Conservation (phyloP, 768 basidiomycete species). For the Lactifluus echinatus region DNA sequence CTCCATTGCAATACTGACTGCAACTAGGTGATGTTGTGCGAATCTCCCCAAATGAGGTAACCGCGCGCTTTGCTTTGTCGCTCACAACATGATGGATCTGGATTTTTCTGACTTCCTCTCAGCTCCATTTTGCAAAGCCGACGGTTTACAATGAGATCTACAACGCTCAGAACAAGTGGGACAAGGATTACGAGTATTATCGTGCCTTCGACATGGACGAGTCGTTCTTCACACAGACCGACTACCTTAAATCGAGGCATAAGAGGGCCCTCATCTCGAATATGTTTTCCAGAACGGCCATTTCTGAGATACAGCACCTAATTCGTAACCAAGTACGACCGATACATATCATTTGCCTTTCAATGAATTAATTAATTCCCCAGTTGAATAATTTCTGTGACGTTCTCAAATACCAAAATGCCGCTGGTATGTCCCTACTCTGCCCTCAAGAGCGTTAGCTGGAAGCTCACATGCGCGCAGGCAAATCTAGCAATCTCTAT, state of each 20-base stretch:
- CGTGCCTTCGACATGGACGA: conserved; percentile 30
- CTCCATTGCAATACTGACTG: background rate
- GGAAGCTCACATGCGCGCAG: background rate
- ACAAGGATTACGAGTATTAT: conserved; percentile 34
- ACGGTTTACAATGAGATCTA: conserved; percentile 13
- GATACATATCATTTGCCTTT: background rate
- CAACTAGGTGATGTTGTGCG: conserved; percentile 8
- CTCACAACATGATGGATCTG: background rate
- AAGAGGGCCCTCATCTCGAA: conserved; percentile 29
- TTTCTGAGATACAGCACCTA: conserved; percentile 30
- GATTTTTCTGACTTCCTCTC: background rate
- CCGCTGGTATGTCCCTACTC: background rate
- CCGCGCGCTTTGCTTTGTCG: no score
- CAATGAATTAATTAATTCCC: background rate
- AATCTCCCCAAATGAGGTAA: conserved; percentile 14
- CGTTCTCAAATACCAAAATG: conserved; percentile 4
- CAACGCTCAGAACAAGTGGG: conserved; percentile 23
- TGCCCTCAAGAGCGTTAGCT: no score
- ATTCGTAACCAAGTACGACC: conserved; percentile 28
- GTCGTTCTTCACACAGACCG: conserved; percentile 32
- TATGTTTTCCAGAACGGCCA: conserved; percentile 33
- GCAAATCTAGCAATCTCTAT: conserved; percentile 30
- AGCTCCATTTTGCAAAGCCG: conserved; percentile 13
- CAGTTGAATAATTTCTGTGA: conserved; percentile 30
- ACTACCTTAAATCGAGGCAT: conserved; percentile 28